Evolutionary conservation across 495 filamentous ascomycete species (phyloP), one percentile per base, ranked within the genome.

Genomic region (Rhypophila decipiens): DNA sequence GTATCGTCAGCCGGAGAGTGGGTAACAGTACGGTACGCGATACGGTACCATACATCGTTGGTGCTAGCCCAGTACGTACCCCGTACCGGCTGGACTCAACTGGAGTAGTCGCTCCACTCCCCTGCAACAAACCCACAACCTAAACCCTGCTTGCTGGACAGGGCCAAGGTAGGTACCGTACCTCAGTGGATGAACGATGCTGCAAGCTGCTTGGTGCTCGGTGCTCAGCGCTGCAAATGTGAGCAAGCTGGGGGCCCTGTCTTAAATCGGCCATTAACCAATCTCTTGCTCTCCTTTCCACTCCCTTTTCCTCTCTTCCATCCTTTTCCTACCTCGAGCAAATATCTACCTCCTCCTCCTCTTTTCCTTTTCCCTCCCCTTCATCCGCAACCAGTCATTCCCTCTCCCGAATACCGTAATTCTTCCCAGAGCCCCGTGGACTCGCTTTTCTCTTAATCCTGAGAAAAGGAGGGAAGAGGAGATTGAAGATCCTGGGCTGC

Each of bases 331-430:
- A 70, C 74, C 75, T 66, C n/a, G 65, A 75, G 66, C 65, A 66
- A 71, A 73, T 71, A 73, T 75, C 70, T 72, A 70, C 64, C 68
- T 66, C 67, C 69, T 71, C 70, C 60, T 68, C 70, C 63, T 67
- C 74, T 73, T 66, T 56, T 63, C 65, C 60, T 59, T 49, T 64
- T 61, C 52, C 61, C 64, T 67, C 68, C 67, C 69, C 65, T 68
- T 69, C 66, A 73, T 73, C 74, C 74, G 63, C 74, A 76, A 76
- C 67, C 69, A 73, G 66, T 75, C 73, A 65, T 75, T 73, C 64
- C 62, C 57, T 61, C 57, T 64, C 52, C 64, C 63, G 54, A n/a
- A n/a, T 46, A 57, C 63, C 67, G 64, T 66, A 5, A 10, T 18
- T 23, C 20, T 69, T 69, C 70, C 68, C 57, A 55, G 58, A 21